Percentiles rank a stretch among this genome's conserved stretches.
Conservation (phyloP, 2,329 filamentous ascomycete genomes). For the Diaporthe vaccinii region DNA sequence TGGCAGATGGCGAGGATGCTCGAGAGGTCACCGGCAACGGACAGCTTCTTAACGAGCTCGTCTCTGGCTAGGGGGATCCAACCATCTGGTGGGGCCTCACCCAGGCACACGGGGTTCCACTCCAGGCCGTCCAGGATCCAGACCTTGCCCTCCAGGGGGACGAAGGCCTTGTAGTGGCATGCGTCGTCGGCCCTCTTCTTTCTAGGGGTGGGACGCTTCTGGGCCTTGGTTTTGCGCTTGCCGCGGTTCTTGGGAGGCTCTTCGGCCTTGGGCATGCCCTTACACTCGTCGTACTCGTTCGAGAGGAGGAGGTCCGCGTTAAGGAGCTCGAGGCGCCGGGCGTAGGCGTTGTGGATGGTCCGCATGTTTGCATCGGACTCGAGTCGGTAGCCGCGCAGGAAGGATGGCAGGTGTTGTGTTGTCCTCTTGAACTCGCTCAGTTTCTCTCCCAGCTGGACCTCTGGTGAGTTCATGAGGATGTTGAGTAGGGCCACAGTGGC, state of each 20-base stretch:
- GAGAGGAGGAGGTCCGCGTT: constrained; percentile 76
- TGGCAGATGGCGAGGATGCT: constrained; percentile 82
- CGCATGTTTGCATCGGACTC: constrained; percentile 83
- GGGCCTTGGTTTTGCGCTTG: constrained; percentile 42
- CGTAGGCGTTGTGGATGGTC: constrained; percentile 88
- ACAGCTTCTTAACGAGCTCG: constrained; percentile 75
- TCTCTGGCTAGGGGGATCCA: constrained; percentile 80
- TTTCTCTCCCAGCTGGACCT: constrained; percentile 76
- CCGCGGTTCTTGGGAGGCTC: not conserved
- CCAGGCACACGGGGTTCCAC: constrained; percentile 75
- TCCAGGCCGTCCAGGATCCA: constrained; percentile 94
- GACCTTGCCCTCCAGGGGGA: constrained; percentile 77
- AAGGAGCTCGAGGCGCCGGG: constrained; percentile 82
- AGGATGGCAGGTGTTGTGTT: constrained; percentile 77
- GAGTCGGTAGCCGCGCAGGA: constrained; percentile 81
- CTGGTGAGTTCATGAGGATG: constrained; percentile 86
- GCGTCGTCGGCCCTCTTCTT: constrained; percentile 68
- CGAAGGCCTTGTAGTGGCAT: constrained; percentile 92
- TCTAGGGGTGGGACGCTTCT: constrained; percentile 49
- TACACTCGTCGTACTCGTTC: constrained; percentile 63
- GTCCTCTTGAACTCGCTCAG: constrained; percentile 80
- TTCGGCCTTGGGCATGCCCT: constrained; percentile 50
- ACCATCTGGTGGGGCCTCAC: constrained; percentile 58
- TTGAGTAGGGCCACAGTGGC: constrained; percentile 94
- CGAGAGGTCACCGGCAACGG: constrained; percentile 77